Evolutionary conservation across 2,329 filamentous ascomycete genomes (phyloP).

Genomic region (Cercospora sesami): DNA sequence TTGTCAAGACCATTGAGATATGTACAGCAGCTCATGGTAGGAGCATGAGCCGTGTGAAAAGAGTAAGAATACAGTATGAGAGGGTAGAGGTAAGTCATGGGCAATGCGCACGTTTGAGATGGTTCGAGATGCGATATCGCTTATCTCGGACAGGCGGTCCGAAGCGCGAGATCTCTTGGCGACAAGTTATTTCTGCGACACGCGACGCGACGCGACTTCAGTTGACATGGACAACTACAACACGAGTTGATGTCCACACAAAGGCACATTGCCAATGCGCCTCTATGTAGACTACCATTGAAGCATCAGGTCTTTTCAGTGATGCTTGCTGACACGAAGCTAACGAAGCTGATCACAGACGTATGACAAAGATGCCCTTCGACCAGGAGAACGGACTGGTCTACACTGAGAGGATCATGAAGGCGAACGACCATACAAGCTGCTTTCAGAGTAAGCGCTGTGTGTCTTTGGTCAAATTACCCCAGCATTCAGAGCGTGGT

Average conservation of each 20-base stretch:
- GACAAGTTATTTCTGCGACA: not conserved
- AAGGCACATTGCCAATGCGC: not conserved
- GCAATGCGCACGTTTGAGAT: constrained; percentile 10
- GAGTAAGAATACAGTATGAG: not conserved
- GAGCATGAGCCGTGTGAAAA: constrained; percentile 1
- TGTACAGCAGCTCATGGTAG: constrained; percentile 27
- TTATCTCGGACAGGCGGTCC: not conserved
- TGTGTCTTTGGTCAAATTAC: not conserved
- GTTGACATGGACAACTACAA: not conserved
- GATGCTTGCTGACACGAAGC: not conserved
- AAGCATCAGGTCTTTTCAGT: not conserved
- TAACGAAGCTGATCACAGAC: not conserved
- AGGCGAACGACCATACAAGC: not conserved
- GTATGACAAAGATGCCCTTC: constrained; percentile 17
- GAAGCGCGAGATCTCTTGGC: not conserved
- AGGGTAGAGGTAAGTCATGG: not conserved
- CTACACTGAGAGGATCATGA: constrained; percentile 20
- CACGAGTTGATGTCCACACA: not conserved
- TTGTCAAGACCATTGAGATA: constrained; percentile 39
- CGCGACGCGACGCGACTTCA: not conserved
- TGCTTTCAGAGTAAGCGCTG: not conserved
- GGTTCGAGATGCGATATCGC: constrained; percentile 6
- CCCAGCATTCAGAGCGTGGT: not conserved
- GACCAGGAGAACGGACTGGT: constrained; percentile 27
- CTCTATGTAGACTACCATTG: not conserved